Base-by-base conservation (phyloP, 805 yeast genomes). In the Kuraishia floccosa region DNA sequence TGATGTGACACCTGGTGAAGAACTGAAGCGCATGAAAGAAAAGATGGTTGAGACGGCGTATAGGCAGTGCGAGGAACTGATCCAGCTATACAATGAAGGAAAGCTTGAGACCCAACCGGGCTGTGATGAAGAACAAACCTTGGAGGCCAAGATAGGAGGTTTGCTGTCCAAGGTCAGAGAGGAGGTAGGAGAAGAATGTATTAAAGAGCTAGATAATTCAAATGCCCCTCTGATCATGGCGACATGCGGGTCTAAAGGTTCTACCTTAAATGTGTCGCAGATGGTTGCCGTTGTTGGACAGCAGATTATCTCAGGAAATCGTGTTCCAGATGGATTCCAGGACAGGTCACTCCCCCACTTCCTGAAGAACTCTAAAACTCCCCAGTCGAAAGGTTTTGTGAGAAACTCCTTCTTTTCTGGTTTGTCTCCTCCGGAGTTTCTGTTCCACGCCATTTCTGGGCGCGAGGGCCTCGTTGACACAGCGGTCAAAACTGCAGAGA, bases 281-380 rank as follows among this genome's bases (percentile, higher is more conserved):
- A 91, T 91, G 99, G 97, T 91, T 68, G 99, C 99, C 0, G 96
- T 89, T 52, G 98, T 91, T 18, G 98, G 98, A 33, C 99, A 91
- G 62, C 99, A 91, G 59, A 91, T 91, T 63, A 91, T 91, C 44
- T 78, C 95, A 4, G 99, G 99, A 57, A 83, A 85, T 52, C 94
- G 99, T 71, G 98, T 91, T 38, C 97, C 98, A 16, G 95, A 91
- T 66, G 99, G 99, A n/a, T 91, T 91, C 69, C 97, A 91, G 57
- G 97, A 91, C 60, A 76, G 99, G 58, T 85, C 98, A 0, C 63
- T 91, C 43, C 99, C 99, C 9, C 99, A 91, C 60, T 91, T 91
- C 63, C 76, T 84, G 29, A 91, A 93, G 58, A 82, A 82, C 56
- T 87, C 97, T 41, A 87, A 89, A 54, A 84, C 96, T 25, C 98